Percentiles rank a stretch among this genome's conserved stretches.
phyloP scores from a whole-genome alignment of 1,284 basidiomycete species.

The Microbotryum silenes-acaulis region DNA sequence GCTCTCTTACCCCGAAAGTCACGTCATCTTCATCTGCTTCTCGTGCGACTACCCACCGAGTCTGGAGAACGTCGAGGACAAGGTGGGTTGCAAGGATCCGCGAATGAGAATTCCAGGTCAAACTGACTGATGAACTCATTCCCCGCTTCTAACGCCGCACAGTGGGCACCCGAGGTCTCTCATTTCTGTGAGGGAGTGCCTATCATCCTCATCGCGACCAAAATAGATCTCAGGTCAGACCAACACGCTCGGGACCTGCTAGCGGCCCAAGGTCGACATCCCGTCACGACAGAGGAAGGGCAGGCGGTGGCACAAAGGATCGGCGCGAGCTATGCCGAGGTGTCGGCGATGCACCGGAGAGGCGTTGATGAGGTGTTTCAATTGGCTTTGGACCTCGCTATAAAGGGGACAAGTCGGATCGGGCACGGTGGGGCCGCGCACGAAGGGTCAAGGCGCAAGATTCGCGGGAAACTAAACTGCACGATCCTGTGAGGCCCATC shows the following conservation, averaged over 20 bases:
- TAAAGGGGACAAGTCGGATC: slow-evolving; percentile 2
- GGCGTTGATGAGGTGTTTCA: slow-evolving; percentile 90
- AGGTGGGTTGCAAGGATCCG: slow-evolving; percentile 52
- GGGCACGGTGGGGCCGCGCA: background rate
- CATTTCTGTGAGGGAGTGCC: slow-evolving; percentile 84
- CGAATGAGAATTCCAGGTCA: background rate
- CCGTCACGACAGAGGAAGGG: slow-evolving; percentile 70
- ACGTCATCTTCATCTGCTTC: slow-evolving; percentile 90
- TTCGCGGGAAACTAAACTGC: slow-evolving; percentile 10
- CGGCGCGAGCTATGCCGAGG: slow-evolving; percentile 82
- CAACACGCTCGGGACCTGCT: slow-evolving; percentile 70
- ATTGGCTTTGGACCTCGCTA: slow-evolving; percentile 49
- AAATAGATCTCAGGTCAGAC: slow-evolving; percentile 79
- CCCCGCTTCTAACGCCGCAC: background rate
- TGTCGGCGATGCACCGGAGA: slow-evolving; percentile 78
- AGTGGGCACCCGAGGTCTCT: slow-evolving; percentile 92
- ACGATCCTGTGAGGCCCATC: slow-evolving; percentile 6
- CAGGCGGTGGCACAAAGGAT: slow-evolving; percentile 83
- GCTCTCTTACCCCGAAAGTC: slow-evolving; percentile 81
- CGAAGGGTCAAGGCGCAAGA: background rate
- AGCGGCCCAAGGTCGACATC: slow-evolving; percentile 69
- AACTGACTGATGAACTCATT: background rate
- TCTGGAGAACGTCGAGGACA: slow-evolving; percentile 90
- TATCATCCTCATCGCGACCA: slow-evolving; percentile 85
- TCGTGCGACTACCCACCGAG: slow-evolving; percentile 87